Percentiles rank a stretch among this genome's conserved stretches.
These are phyloP conservation scores for Dendrostoma leiphaemia DNA, from an alignment of 2,329 filamentous ascomycete species.

Conservation along the genomic window DNA sequence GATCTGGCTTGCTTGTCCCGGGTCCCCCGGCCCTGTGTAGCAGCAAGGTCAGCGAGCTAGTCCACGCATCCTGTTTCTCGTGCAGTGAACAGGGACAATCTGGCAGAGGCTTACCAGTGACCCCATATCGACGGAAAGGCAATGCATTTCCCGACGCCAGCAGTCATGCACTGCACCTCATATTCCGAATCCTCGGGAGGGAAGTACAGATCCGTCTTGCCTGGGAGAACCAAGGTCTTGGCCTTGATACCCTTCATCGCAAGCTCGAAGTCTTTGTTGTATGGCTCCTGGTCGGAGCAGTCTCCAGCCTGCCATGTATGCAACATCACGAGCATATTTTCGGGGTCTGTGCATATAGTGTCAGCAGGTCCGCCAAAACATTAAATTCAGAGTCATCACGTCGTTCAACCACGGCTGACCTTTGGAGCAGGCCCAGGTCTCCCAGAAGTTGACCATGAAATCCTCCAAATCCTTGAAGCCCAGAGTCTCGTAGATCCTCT, in stretches of 20 bases:
- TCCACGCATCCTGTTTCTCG: not conserved
- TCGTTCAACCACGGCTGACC: not conserved
- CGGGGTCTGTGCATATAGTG: constrained; percentile 30
- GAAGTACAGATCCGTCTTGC: constrained; percentile 77
- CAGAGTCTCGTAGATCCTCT: constrained; percentile 65
- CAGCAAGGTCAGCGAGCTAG: not conserved
- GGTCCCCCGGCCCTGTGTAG: constrained; percentile 55
- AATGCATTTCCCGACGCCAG: constrained; percentile 26
- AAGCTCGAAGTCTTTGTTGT: constrained; percentile 62
- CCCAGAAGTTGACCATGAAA: constrained; percentile 76
- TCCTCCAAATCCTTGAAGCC: constrained; percentile 69
- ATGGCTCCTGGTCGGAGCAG: constrained; percentile 65
- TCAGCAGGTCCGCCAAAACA: too few species aligned
- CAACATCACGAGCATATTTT: constrained; percentile 41
- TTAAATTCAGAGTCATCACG: too few species aligned
- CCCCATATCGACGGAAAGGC: constrained; percentile 30
- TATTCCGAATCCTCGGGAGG: constrained; percentile 76
- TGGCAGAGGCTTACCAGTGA: constrained; percentile 25
- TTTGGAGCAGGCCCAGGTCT: constrained; percentile 57
- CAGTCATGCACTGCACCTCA: constrained; percentile 54
- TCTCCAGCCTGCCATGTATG: constrained; percentile 78
- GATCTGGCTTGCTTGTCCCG: constrained; percentile 62
- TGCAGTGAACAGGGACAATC: not conserved
- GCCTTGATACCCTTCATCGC: constrained; percentile 70
- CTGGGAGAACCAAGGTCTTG: constrained; percentile 68